Base-by-base conservation (phyloP, 352 stramenopile genomes). In the Blastocystis sp. region DNA sequence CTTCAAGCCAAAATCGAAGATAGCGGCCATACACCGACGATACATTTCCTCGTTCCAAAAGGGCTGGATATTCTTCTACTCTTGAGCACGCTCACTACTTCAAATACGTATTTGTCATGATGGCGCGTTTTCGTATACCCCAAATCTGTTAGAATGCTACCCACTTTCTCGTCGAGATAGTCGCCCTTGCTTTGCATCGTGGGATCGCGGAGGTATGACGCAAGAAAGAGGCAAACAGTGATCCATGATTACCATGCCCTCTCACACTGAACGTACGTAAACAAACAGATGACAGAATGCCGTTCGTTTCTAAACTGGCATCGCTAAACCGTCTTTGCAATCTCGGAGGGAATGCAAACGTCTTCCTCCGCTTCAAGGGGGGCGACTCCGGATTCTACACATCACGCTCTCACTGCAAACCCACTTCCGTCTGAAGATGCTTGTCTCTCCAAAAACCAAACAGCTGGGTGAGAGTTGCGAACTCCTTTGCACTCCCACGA, bases 41-140 rank as follows among this genome's bases (percentile, higher is more conserved):
- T 85, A 59, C 74, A 85, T 85, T 39, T 85, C 74, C 66, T 85
- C 74, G 35, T 67, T 85, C 74, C 74, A 85, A 55, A 85, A 85
- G n/a, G 74, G 74, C 51, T 85, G 74, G n/a, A 85, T 85, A 41
- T 85, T 85, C n/a, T 85, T 85, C 74, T 85, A 67, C 13, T 45
- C 65, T 4, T 59, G 3, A 37, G 45, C 2, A 67, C 13, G 12
- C 26, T n/a, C n/a, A 60, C n/a, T 45, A 19, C 12, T 16, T 16
- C 19, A 66, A 37, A 37, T 67, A 85, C 74, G 66, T 85, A 85
- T 85, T 85, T 85, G 35, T 85, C 74, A 37, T 85, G 74, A 41
- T 85, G 74, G 12, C 74, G 74, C 12, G 74, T 85, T 69, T 85
- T 85, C 35, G 74, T 85, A 69, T 85, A 85, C 45, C 74, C 74